These are phyloP conservation scores for Ilex aquifolium DNA, from an alignment of 257 asterid genomes.

Conservation along the genomic window DNA sequence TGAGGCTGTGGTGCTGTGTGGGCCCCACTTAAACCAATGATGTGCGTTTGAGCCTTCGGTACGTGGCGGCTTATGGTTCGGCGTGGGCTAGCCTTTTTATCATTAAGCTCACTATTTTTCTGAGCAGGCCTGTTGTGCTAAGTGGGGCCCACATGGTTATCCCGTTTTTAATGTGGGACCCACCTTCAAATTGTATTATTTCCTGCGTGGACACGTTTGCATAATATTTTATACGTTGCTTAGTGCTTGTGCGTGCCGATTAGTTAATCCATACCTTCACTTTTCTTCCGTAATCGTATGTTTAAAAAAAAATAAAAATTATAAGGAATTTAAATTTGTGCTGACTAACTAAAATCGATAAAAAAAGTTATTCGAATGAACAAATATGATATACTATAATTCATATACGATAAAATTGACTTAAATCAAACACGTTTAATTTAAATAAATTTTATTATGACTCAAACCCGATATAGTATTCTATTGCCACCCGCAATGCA, in stretches of 20 bases:
- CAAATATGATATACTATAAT: no score
- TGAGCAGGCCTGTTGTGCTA: conserved; percentile 22
- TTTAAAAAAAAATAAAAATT: neutral
- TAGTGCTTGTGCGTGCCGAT: conserved; percentile 46
- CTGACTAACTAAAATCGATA: no score
- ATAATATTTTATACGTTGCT: neutral
- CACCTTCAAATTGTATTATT: neutral
- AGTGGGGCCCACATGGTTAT: conserved; percentile 8
- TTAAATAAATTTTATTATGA: no score
- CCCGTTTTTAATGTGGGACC: conserved; percentile 1
- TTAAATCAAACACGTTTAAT: no score
- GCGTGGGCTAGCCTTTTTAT: conserved; percentile 33
- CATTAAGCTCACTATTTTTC: conserved; percentile 21
- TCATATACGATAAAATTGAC: no score
- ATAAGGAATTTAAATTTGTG: neutral
- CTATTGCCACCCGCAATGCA: no score
- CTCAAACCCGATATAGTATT: no score
- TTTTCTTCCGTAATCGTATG: conserved; percentile 19
- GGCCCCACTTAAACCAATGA: conserved; percentile 32
- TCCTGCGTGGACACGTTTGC: conserved; percentile 17
- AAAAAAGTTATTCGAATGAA: no score
- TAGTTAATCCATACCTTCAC: conserved; percentile 37
- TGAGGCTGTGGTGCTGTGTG: conserved; percentile 22
- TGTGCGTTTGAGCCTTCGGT: conserved; percentile 11
- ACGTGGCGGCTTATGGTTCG: conserved; percentile 37